Evolutionary conservation across 2,329 filamentous ascomycete genomes (phyloP).

Genomic region (Intubia oerlemansii): DNA sequence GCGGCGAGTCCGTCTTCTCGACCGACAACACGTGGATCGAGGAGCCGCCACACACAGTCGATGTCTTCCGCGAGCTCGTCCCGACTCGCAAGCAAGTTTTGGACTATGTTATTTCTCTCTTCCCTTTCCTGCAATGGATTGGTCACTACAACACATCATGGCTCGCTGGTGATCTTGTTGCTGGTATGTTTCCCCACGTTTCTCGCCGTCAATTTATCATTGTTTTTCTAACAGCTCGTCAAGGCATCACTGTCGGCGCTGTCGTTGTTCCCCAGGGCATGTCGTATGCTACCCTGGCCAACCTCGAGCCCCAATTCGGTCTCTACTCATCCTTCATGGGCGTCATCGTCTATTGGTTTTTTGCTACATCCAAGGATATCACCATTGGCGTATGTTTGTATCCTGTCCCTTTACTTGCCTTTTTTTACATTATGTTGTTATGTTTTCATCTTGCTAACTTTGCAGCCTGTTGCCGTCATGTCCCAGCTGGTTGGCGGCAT

Average conservation of each 20-base stretch:
- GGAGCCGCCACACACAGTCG: constrained; percentile 49
- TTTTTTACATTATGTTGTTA: constrained; percentile 6
- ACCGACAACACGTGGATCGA: constrained; percentile 59
- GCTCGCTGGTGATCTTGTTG: constrained; percentile 74
- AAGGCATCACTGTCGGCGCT: constrained; percentile 34
- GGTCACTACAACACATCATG: constrained; percentile 72
- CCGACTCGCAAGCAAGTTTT: constrained; percentile 34
- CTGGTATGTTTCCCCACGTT: constrained; percentile 39
- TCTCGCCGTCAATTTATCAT: neutral
- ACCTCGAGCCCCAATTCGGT: constrained; percentile 62
- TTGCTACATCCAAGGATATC: constrained; percentile 95
- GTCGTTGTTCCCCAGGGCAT: constrained; percentile 87
- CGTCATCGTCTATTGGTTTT: constrained; percentile 89
- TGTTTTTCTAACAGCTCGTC: constrained; percentile 1
- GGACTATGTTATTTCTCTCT: constrained; percentile 48
- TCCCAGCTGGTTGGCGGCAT: constrained; percentile 78
- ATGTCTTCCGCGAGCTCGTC: constrained; percentile 45
- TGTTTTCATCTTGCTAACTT: neutral
- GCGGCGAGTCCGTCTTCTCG: constrained; percentile 65
- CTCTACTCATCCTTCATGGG: constrained; percentile 95
- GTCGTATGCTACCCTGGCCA: constrained; percentile 76
- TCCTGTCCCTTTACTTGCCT: constrained; percentile 6
- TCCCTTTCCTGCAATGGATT: constrained; percentile 86
- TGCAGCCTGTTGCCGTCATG: constrained; percentile 65
- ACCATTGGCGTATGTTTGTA: constrained; percentile 58